These are phyloP conservation scores for Trichosanthes truncata DNA, from an alignment of 306 rosid genomes.

Conservation along the genomic window DNA sequence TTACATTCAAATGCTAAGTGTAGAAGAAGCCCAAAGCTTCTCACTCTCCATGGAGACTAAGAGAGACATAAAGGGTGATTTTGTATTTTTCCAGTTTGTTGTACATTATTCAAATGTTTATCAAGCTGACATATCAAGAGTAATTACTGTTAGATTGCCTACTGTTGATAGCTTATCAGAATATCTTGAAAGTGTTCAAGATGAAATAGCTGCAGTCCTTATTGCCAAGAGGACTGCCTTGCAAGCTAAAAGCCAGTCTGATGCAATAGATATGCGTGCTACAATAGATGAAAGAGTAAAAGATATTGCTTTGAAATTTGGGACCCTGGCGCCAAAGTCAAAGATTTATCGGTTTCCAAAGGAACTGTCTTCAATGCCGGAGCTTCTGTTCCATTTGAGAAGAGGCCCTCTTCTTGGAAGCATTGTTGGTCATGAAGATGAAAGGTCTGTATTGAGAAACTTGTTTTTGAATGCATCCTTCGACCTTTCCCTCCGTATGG, in stretches of 20 bases:
- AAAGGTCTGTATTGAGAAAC: slow-evolving; percentile 76
- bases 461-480: slow-evolving; percentile 84
- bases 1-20: slow-evolving; percentile 76
- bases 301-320: slow-evolving; percentile 71
- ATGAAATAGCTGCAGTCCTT: slow-evolving; percentile 76
- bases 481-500: slow-evolving; percentile 87
- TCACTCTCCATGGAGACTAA: slow-evolving; percentile 74
- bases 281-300: slow-evolving; percentile 81
- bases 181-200: slow-evolving; percentile 81
- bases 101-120: slow-evolving; percentile 48
- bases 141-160: slow-evolving; percentile 66
- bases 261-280: slow-evolving; percentile 56
- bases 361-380: slow-evolving; percentile 72
- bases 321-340: slow-evolving; percentile 64
- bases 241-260: slow-evolving; percentile 53
- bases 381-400: slow-evolving; percentile 80
- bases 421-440: slow-evolving; percentile 94
- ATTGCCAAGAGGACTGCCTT: slow-evolving; percentile 77
- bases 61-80: slow-evolving; percentile 59
- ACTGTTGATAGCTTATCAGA: slow-evolving; percentile 68
- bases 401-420: slow-evolving; percentile 86
- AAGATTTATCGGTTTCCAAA: slow-evolving; percentile 69
- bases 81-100: slow-evolving; percentile 53
- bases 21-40: slow-evolving; percentile 87
- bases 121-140: slow-evolving; percentile 73